Conservation (phyloP, 805 yeast genomes). For the Kuraishia hungarica region DNA sequence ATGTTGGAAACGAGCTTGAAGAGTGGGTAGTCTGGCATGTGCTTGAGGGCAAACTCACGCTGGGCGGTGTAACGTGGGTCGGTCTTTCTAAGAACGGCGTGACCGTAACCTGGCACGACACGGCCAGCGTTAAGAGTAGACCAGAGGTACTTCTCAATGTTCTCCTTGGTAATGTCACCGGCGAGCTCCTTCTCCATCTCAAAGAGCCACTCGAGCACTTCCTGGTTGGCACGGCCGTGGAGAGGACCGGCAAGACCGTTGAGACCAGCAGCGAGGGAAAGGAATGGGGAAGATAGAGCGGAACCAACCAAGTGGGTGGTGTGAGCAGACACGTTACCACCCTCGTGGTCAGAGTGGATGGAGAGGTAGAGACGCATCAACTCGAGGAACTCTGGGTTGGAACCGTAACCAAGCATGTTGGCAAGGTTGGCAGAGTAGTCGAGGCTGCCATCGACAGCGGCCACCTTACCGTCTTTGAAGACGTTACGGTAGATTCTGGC, state of each 20-base stretch:
- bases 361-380: constrained; percentile 75
- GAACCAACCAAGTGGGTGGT: constrained; percentile 83
- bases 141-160: constrained; percentile 73
- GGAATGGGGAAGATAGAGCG: constrained; percentile 70
- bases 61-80: constrained; percentile 86
- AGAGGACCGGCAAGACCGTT: constrained; percentile 85
- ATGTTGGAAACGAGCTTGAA: constrained; percentile 72
- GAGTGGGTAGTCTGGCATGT: constrained; percentile 71
- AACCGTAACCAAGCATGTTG: constrained; percentile 50
- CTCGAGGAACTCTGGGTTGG: constrained; percentile 63
- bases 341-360: constrained; percentile 84
- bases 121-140: constrained; percentile 73
- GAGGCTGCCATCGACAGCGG: constrained; percentile 35
- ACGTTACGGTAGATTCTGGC: constrained; percentile 79
- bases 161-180: constrained; percentile 61
- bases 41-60: constrained; percentile 69
- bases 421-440: constrained; percentile 64
- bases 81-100: constrained; percentile 80
- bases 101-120: constrained; percentile 86
- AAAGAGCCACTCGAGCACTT: constrained; percentile 74
- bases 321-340: constrained; percentile 85
- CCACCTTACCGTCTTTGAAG: constrained; percentile 71
- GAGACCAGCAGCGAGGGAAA: constrained; percentile 74
- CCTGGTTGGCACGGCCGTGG: constrained; percentile 86
- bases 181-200: constrained; percentile 57